Evolutionary conservation across 208 protist species (phyloP).

Genomic region (Trypanosoma vivax): DNA sequence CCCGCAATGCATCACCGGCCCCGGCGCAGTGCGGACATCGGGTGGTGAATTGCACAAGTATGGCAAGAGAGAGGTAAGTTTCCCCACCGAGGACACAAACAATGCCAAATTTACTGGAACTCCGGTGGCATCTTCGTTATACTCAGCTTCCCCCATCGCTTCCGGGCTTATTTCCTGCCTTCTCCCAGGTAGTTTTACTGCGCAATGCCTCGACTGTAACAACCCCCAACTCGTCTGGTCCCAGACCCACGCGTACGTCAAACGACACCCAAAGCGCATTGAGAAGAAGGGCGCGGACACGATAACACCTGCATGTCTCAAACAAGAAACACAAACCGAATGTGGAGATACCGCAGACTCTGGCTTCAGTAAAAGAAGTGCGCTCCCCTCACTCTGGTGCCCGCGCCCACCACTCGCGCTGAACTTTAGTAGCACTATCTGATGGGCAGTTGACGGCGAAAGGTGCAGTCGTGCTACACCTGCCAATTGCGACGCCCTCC

Average conservation of each 20-base stretch:
- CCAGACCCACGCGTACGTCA: slow-evolving; percentile 52
- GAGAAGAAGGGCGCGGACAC: slow-evolving; percentile 51
- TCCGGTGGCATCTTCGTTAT: neutral
- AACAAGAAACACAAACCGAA: neutral
- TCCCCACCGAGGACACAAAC: slow-evolving; percentile 1
- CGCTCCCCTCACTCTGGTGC: slow-evolving; percentile 19
- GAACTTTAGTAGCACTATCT: slow-evolving; percentile 37
- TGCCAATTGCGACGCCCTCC: neutral
- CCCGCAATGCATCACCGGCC: too few species aligned
- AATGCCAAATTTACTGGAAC: slow-evolving; percentile 8
- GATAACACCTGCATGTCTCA: slow-evolving; percentile 36
- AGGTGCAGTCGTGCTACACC: slow-evolving; percentile 8
- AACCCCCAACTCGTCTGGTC: slow-evolving; percentile 9
- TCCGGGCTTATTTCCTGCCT: neutral
- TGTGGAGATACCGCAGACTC: neutral
- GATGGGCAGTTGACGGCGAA: slow-evolving; percentile 29
- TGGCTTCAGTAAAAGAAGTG: slow-evolving; percentile 22
- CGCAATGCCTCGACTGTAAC: neutral
- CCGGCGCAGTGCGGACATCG: too few species aligned
- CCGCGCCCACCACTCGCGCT: slow-evolving; percentile 1
- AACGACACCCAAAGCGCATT: slow-evolving; percentile 53
- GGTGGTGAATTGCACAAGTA: slow-evolving; percentile 1
- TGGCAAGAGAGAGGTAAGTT: neutral
- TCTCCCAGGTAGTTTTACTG: neutral
- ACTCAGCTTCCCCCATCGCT: neutral